A percentile compares a stretch with the other conserved stretches of the same genome.
phyloP scores from a whole-genome alignment of 768 basidiomycete genomes.

The Rhizopogon sp. region DNA sequence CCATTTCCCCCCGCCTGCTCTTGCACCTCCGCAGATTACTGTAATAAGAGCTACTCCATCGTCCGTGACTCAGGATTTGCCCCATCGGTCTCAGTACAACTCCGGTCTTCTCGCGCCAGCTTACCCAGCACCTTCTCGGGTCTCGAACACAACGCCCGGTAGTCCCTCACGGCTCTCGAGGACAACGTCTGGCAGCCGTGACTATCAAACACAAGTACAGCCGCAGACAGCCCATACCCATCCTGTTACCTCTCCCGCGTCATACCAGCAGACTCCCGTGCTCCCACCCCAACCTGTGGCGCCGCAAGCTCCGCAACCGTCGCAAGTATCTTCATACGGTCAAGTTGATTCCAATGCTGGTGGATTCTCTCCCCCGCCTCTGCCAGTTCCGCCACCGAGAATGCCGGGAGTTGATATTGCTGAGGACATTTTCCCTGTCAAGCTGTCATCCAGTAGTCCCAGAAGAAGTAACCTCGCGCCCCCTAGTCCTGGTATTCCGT shows the following conservation, averaged over 20 bases:
- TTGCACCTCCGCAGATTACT: conserved; percentile 24
- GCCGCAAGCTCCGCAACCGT: neutral
- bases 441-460: neutral
- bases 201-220: conserved; percentile 14
- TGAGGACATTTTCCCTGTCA: neutral
- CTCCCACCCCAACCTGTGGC: neutral
- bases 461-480: neutral
- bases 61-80: conserved; percentile 15
- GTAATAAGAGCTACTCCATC: conserved; percentile 26
- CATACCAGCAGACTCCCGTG: conserved; percentile 10
- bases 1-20: conserved; percentile 5
- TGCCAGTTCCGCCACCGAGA: conserved; percentile 25
- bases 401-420: conserved; percentile 1
- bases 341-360: neutral
- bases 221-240: neutral
- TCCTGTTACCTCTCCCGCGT: conserved; percentile 5
- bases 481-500: neutral
- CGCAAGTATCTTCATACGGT: neutral
- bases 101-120: conserved; percentile 20
- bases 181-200: conserved; percentile 18
- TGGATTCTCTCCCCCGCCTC: conserved; percentile 23
- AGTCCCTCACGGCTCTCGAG: conserved; percentile 14
- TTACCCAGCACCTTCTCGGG: conserved; percentile 21
- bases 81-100: conserved; percentile 15
- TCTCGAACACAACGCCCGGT: conserved; percentile 16